A percentile compares a stretch with the other conserved stretches of the same genome.
Evolutionary conservation across 345 rosid genomes (phyloP).

Genomic region (Cochlearia excelsa): DNA sequence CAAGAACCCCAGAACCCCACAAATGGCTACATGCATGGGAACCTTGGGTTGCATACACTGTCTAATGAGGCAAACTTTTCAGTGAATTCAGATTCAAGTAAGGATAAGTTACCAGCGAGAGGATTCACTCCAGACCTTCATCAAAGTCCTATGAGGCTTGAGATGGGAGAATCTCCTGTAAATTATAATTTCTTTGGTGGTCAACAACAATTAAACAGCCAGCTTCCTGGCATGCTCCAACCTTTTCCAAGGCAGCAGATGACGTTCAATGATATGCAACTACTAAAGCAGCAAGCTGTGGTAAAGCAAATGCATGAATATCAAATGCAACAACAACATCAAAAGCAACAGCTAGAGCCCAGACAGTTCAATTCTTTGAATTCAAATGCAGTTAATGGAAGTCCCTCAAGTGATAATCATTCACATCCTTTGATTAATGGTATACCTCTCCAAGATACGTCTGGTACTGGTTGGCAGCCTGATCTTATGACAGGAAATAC

Average conservation of each 20-base stretch:
- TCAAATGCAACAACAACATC: slow-evolving; percentile 68
- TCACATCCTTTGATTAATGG: slow-evolving; percentile 51
- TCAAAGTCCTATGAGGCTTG: slow-evolving; percentile 46
- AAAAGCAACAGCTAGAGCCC: slow-evolving; percentile 51
- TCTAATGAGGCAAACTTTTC: slow-evolving; percentile 58
- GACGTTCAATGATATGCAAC: slow-evolving; percentile 67
- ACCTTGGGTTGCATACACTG: slow-evolving; percentile 45
- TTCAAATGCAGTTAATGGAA: slow-evolving; percentile 47
- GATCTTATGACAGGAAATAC: slow-evolving; percentile 50
- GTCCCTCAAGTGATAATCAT: slow-evolving; percentile 44
- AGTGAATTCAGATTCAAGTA: slow-evolving; percentile 54
- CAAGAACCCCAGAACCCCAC: slow-evolving; percentile 49
- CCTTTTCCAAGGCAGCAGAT: slow-evolving; percentile 68
- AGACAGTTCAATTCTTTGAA: slow-evolving; percentile 50
- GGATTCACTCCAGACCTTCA: slow-evolving; percentile 54
- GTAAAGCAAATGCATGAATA: slow-evolving; percentile 70
- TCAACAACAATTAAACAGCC: slow-evolving; percentile 62
- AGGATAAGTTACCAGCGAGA: slow-evolving; percentile 44
- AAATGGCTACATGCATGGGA: slow-evolving; percentile 71
- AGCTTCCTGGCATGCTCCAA: slow-evolving; percentile 58
- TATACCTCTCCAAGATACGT: slow-evolving; percentile 56
- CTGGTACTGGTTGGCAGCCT: slow-evolving; percentile 57
- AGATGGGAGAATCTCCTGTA: slow-evolving; percentile 60
- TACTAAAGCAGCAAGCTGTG: slow-evolving; percentile 71
- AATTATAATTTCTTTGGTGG: slow-evolving; percentile 66